Evolutionary conservation across 768 basidiomycete species (phyloP).

Genomic region (Rhodosporidiobolus odoratus): DNA sequence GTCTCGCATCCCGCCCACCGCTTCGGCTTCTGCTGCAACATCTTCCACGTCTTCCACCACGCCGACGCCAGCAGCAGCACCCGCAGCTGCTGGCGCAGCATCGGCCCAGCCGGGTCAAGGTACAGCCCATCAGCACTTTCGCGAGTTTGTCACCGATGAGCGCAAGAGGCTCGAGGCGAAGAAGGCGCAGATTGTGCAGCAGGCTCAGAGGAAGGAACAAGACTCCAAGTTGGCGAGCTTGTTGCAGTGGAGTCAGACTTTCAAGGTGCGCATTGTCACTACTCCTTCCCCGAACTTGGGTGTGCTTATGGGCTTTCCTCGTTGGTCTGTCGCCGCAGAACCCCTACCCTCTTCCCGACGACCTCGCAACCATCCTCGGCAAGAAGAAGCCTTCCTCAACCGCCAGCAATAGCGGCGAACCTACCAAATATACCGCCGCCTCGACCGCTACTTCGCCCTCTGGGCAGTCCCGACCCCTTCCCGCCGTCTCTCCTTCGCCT

Average conservation of each 20-base stretch:
- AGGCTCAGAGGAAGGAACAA: slow-evolving; percentile 69
- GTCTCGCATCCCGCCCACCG: slow-evolving; percentile 37
- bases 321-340: slow-evolving; percentile 56
- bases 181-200: slow-evolving; percentile 58
- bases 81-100: slow-evolving; percentile 1
- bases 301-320: background rate
- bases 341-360: slow-evolving; percentile 77
- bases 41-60: background rate
- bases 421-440: slow-evolving; percentile 24
- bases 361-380: slow-evolving; percentile 83
- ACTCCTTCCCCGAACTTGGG: background rate
- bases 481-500: slow-evolving; percentile 9
- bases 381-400: slow-evolving; percentile 59
- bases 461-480: slow-evolving; percentile 21
- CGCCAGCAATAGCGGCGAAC: slow-evolving; percentile 47
- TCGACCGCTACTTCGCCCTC: slow-evolving; percentile 23
- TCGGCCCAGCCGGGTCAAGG: slow-evolving; percentile 55
- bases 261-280: slow-evolving; percentile 63
- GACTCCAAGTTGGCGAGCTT: slow-evolving; percentile 90
- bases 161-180: slow-evolving; percentile 84
- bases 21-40: slow-evolving; percentile 40
- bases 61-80: background rate
- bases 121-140: slow-evolving; percentile 69
- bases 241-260: slow-evolving; percentile 83
- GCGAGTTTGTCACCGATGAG: slow-evolving; percentile 87